Conservation (phyloP, 1,284 basidiomycete species). For the Trametes pubescens region DNA sequence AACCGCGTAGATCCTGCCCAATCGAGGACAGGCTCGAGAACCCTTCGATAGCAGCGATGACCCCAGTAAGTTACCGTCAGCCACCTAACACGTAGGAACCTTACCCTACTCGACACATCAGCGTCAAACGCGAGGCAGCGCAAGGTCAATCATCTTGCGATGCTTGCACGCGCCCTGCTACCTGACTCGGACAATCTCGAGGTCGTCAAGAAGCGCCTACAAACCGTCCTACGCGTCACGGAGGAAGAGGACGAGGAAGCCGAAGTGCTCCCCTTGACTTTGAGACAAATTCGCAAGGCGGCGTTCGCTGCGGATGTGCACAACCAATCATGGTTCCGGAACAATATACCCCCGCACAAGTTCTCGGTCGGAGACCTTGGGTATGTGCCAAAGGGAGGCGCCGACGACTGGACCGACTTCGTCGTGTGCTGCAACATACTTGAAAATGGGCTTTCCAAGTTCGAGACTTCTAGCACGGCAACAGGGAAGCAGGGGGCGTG, state of each 20-base stretch:
- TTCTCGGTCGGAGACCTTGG: constrained; percentile 57
- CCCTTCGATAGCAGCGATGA: constrained; percentile 20
- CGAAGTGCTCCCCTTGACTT: constrained; percentile 35
- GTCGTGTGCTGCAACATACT: constrained; percentile 52
- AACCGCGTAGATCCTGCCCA: constrained; percentile 34
- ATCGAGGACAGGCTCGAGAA: constrained; percentile 25
- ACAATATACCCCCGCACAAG: constrained; percentile 47
- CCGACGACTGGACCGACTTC: constrained; percentile 44
- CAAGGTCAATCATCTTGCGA: constrained; percentile 42
- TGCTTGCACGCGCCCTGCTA: constrained; percentile 50
- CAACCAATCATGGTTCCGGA: constrained; percentile 52
- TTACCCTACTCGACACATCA: neutral
- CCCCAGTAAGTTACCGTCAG: constrained; percentile 13
- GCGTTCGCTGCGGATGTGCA: constrained; percentile 48
- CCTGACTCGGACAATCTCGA: constrained; percentile 34
- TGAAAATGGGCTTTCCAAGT: constrained; percentile 31
- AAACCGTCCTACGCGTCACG: constrained; percentile 45
- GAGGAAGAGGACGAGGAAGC: constrained; percentile 39
- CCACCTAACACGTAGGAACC: too few relatives aligned
- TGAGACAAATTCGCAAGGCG: constrained; percentile 50
- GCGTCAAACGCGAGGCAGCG: constrained; percentile 28
- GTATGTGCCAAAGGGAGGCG: constrained; percentile 47
- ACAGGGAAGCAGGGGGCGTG: constrained; percentile 38
- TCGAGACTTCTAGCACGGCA: constrained; percentile 28
- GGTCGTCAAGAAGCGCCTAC: constrained; percentile 33